Conservation (phyloP, 1,139 yeast genomes). For the Taphrina flavorubra region DNA sequence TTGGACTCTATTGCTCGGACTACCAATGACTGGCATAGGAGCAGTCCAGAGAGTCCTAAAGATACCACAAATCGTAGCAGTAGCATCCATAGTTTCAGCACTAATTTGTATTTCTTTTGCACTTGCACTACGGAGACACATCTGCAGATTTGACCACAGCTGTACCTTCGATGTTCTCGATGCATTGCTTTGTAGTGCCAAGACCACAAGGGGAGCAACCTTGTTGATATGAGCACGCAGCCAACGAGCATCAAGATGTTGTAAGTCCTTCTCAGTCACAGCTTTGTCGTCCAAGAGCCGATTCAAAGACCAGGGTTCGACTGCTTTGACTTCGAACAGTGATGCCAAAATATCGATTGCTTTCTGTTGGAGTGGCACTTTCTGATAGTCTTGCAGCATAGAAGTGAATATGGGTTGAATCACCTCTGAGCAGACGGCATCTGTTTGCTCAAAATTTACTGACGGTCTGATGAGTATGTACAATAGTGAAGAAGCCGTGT, state of each 20-base stretch:
- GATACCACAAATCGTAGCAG: constrained; percentile 22
- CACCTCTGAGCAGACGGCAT: constrained; percentile 34
- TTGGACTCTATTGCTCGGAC: constrained; percentile 6
- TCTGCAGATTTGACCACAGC: constrained; percentile 30
- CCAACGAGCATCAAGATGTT: constrained; percentile 41
- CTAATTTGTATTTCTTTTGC: constrained; percentile 41
- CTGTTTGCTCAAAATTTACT: constrained; percentile 13
- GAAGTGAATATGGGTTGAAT: constrained; percentile 21
- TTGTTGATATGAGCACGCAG: constrained; percentile 37
- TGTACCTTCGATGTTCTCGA: constrained; percentile 8
- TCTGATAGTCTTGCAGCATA: constrained; percentile 23
- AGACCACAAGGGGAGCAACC: constrained; percentile 12
- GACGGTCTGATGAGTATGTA: constrained; percentile 38
- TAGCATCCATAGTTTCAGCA: constrained; percentile 40
- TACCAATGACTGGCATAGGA: constrained; percentile 14
- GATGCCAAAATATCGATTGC: constrained; percentile 17
- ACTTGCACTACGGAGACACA: constrained; percentile 33
- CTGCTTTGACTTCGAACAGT: constrained; percentile 22
- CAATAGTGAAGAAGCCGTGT: constrained; percentile 35
- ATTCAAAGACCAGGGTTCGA: constrained; percentile 39
- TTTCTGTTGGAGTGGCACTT: constrained; percentile 16
- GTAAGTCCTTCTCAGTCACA: constrained; percentile 11
- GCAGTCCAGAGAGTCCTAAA: constrained; percentile 14
- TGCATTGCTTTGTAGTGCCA: constrained; percentile 16
- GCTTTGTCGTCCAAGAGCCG: constrained; percentile 35